Conservation (phyloP, 441 rosid species). For the Dalechampia spathulata region DNA sequence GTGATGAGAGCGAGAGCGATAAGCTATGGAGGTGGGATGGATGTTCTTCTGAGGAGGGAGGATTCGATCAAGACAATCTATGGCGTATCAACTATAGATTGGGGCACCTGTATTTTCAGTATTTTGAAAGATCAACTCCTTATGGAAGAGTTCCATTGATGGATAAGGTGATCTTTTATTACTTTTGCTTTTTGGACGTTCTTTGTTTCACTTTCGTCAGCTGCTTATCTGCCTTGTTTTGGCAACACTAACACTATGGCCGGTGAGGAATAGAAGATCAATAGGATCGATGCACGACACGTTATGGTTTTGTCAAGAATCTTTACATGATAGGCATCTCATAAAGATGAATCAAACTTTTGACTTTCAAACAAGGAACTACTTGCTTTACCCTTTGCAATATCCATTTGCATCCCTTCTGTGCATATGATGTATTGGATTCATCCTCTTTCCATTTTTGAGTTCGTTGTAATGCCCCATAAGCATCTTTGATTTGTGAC, state of each 20-base stretch:
- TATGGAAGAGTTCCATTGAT: conserved; percentile 89
- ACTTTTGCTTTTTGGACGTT: neutral
- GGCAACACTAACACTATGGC: neutral
- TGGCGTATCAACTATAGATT: conserved; percentile 63
- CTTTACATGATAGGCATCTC: conserved; percentile 31
- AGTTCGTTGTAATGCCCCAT: conserved; percentile 6
- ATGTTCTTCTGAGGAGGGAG: conserved; percentile 82
- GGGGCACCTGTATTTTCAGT: conserved; percentile 69
- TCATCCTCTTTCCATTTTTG: conserved; percentile 10
- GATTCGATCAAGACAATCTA: conserved; percentile 55
- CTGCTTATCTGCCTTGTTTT: neutral
- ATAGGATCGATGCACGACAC: conserved; percentile 1
- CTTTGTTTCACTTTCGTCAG: neutral
- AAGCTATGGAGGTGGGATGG: conserved; percentile 74
- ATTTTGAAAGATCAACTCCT: conserved; percentile 88
- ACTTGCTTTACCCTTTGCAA: conserved; percentile 10
- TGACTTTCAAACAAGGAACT: conserved; percentile 22
- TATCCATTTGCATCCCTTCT: neutral
- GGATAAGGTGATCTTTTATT: conserved; percentile 65
- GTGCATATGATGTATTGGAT: conserved; percentile 7
- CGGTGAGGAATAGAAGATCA: neutral
- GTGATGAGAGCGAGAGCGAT: conserved; percentile 86
- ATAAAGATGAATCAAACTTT: conserved; percentile 33
- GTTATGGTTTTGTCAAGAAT: conserved; percentile 21
- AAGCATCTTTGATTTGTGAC: conserved; percentile 12